Base-by-base conservation (phyloP, 2,329 filamentous ascomycete species). In the Emericellopsis atlantica region DNA sequence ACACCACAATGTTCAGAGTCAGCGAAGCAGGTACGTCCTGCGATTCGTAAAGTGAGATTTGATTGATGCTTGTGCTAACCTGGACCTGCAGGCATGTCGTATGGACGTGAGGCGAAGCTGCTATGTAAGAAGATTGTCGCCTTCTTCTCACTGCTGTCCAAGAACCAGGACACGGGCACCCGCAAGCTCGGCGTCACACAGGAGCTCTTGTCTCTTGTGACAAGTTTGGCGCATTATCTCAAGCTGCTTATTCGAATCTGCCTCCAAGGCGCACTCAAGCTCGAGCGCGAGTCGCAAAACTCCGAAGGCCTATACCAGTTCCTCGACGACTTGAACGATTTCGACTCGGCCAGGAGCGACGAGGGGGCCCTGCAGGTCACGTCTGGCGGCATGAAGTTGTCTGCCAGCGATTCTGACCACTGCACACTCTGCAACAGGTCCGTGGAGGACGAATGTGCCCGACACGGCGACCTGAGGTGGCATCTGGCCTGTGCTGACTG, bases 61-160 rank as follows among this genome's bases (percentile, higher is more conserved):
- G 24, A n/a, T 37, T 12, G 18, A 23, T 10, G 6, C 14, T 4
- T 18, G 10, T n/a, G 35, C 40, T 37, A 24, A 33, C 35, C 21
- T 26, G 29, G 22, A 34, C 15, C 9, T 35, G 6, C 56, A 84
- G 88, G 84, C 46, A 72, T 98, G 45, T 86, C 88, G 9, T 98
- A 96, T 57, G 84, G 84, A 15, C 80, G 92, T 53, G 92, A 98
- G 66, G 85, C 92, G n/a, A 98, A 98, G 62, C 72, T 98, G 39
- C 76, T 98, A n/a, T 98, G 92, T 70, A 98, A 98, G 64, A 98
- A 98, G 62, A 94, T 98, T 41, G 92, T 98, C 6, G 86, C 90
- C 22, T 98, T 98, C 68, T 98, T 98, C 59, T 88, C 88, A 11
- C 69, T 98, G 15, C 71, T 98, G 8, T 94, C 90, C 6, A 95